These are phyloP conservation scores for Eucalyptus albens DNA, from an alignment of 345 rosid genomes.

Conservation along the genomic window DNA sequence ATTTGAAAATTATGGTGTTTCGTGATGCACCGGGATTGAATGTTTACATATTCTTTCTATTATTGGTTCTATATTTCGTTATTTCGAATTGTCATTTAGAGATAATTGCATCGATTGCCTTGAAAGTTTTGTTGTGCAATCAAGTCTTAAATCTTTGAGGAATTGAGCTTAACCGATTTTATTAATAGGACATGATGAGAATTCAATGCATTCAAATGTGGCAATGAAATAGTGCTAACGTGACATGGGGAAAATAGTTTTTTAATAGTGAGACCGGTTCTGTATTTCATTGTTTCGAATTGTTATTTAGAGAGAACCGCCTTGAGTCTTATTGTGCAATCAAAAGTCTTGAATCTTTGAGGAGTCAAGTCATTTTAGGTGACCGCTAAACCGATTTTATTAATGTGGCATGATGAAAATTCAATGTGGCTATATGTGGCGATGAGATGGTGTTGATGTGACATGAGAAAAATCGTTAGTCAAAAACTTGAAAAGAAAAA, in stretches of 20 bases:
- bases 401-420: background rate
- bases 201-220: rapidly evolving
- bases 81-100: no score
- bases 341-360: background rate
- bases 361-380: no score
- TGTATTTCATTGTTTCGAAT: background rate
- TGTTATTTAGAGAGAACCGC: background rate
- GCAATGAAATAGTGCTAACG: background rate
- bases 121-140: rapidly evolving
- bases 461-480: background rate
- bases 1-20: background rate
- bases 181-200: background rate
- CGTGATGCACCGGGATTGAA: rapidly evolving
- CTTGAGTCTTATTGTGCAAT: background rate
- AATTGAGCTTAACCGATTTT: no score
- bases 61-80: background rate
- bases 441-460: background rate
- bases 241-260: background rate
- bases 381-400: background rate
- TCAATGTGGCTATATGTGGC: background rate
- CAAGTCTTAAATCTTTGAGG: background rate
- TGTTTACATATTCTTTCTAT: background rate
- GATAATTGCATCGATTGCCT: rapidly evolving
- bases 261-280: background rate
- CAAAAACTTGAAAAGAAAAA: background rate